Conservation (phyloP, 73 alveolate species). For the Paramecium sonneborni region DNA sequence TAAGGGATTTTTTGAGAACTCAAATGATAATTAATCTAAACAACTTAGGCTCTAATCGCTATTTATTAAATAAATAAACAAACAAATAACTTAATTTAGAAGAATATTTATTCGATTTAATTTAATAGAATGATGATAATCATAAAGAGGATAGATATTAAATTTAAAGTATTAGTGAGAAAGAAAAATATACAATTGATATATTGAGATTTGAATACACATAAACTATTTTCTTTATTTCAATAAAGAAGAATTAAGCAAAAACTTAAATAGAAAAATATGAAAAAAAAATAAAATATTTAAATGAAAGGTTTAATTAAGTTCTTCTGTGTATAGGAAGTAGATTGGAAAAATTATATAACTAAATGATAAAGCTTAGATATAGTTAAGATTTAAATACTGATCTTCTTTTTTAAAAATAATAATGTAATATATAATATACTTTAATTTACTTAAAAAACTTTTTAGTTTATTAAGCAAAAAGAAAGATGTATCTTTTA, state of each 20-base stretch:
- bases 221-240: neutral
- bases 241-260: neutral
- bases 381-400: neutral
- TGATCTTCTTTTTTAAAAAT: neutral
- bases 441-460: neutral
- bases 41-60: neutral
- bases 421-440: neutral
- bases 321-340: neutral
- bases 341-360: neutral
- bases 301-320: neutral
- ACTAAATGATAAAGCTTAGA: neutral
- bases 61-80: neutral
- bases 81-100: neutral
- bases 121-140: neutral
- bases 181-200: neutral
- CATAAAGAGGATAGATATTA: neutral
- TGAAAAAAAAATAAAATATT: neutral
- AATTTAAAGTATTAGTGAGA: neutral
- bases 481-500: neutral
- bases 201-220: neutral
- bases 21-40: neutral
- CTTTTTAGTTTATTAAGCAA: neutral
- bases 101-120: neutral
- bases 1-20: neutral
- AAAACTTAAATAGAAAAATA: neutral